Evolutionary conservation across 164 flowering plant genomes (phyloP).

Genomic region (Umbellularia californica): DNA sequence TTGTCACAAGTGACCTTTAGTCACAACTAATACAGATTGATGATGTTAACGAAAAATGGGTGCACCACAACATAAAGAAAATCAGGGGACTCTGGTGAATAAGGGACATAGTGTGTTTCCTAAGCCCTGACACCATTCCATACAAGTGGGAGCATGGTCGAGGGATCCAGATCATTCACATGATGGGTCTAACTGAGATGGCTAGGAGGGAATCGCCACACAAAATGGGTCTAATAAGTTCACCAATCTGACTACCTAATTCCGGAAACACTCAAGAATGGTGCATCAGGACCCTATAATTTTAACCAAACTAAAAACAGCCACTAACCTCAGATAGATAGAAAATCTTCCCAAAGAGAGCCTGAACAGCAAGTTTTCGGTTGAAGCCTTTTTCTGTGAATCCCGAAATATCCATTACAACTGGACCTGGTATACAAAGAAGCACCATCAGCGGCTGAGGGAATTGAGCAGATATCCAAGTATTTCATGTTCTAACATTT

Average conservation of each 20-base stretch:
- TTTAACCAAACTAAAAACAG: not conserved
- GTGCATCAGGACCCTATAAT: not conserved
- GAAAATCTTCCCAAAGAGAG: conserved; percentile 83
- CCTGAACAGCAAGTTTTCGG: conserved; percentile 89
- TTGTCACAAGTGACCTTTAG: not conserved
- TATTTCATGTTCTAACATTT: not conserved
- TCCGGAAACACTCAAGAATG: no score
- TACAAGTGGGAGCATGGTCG: no score
- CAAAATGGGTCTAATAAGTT: no score
- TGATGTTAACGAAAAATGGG: not conserved
- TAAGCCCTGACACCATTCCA: no score
- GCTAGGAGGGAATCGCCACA: no score
- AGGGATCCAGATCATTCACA: no score
- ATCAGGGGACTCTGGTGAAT: no score
- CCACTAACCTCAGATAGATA: conserved; percentile 80
- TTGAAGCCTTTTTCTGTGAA: conserved; percentile 85
- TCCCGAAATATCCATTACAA: conserved; percentile 88
- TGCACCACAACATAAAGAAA: not conserved
- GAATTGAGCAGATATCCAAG: not conserved
- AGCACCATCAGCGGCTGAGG: conserved; percentile 9
- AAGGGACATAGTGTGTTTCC: no score
- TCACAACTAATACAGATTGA: not conserved
- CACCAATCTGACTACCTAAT: no score
- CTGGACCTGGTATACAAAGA: conserved; percentile 71
- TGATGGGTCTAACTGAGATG: no score